These are phyloP conservation scores for Coniochaeta ligniaria DNA, from an alignment of 2,329 filamentous ascomycete genomes.

Conservation along the genomic window DNA sequence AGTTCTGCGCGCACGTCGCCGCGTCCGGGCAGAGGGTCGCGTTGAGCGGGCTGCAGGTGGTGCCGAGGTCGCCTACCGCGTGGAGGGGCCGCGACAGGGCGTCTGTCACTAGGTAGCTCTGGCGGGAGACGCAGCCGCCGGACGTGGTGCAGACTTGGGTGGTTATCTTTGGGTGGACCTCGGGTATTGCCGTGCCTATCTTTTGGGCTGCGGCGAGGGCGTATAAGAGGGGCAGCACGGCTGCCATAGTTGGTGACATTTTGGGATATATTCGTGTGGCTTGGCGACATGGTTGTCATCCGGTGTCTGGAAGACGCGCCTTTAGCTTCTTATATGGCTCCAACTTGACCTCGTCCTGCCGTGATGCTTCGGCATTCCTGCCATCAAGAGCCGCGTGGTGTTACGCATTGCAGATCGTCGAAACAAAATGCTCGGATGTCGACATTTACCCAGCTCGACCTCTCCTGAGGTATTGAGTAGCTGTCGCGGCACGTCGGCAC, in stretches of 20 bases:
- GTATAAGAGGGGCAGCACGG: constrained; percentile 5
- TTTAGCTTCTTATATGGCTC: not conserved
- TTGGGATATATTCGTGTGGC: not conserved
- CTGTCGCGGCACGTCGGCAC: not conserved
- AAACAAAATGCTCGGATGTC: not conserved
- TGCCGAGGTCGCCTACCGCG: constrained; percentile 7
- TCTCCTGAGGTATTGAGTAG: not conserved
- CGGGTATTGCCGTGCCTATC: constrained; percentile 15
- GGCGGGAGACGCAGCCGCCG: constrained; percentile 12
- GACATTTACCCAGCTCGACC: not conserved
- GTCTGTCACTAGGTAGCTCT: constrained; percentile 16
- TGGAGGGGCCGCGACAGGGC: constrained; percentile 13
- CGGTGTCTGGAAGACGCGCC: not conserved
- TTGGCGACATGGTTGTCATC: not conserved
- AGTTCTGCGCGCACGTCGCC: constrained; percentile 38
- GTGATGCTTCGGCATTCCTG: not conserved
- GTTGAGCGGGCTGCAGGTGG: constrained; percentile 13
- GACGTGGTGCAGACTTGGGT: constrained; percentile 16
- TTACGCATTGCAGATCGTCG: not conserved
- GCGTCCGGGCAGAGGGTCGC: constrained; percentile 29
- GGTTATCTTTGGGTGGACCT: constrained; percentile 16
- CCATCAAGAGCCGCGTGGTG: not conserved
- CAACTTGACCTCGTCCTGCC: not conserved
- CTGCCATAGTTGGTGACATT: not conserved
- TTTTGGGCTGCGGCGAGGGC: constrained; percentile 10